Evolutionary conservation across 208 protist genomes (phyloP), one percentile per base, ranked within the genome.

Genomic region (Trypanosoma conorhini): DNA sequence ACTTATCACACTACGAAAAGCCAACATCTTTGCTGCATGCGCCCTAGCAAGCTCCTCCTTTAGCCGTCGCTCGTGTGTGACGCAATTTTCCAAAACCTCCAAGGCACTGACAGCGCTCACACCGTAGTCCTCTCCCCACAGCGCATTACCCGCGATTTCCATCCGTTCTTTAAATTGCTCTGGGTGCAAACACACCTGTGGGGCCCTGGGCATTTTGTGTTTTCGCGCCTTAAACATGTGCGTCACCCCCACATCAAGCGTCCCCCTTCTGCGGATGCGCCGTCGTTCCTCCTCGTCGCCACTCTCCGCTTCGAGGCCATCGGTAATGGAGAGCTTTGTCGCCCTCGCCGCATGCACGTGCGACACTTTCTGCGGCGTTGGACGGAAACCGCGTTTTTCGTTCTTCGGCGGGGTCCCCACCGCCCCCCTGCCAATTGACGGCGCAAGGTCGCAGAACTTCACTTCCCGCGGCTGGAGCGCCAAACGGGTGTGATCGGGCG

Each of bases 81-180:
- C 86, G 70, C 81, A 89, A 22, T 88, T 75, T 24, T 76, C 78
- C n/a, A 93, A 76, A 22, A 85, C 79, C 5, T 67, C 62, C 0
- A 96, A 77, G 2, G 85, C 82, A 13, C 74, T 74, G 22, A 83
- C 67, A 17, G 86, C 86, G n/a, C 58, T 68, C 44, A 74, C 33
- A 7, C 71, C 72, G n/a, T 46, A 60, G 30, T 89, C 85, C 5
- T 72, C 70, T 31, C 62, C 55, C 26, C 82, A 72, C 22, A 92
- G 74, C 3, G 91, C 90, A 69, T 86, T 96, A 13, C 91, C 91
- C 55, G 92, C 83, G 59, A 96, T 87, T 64, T 86, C 83, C 60
- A 95, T 86, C 15, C 57, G 62, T 21, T n/a, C 65, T 15, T 55
- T 56, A 22, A 35, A n/a, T n/a, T n/a, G n/a, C n/a, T n/a, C n/a